Evolutionary conservation across 805 yeast genomes (phyloP).

Genomic region (Wickerhamiella sergipiensis): DNA sequence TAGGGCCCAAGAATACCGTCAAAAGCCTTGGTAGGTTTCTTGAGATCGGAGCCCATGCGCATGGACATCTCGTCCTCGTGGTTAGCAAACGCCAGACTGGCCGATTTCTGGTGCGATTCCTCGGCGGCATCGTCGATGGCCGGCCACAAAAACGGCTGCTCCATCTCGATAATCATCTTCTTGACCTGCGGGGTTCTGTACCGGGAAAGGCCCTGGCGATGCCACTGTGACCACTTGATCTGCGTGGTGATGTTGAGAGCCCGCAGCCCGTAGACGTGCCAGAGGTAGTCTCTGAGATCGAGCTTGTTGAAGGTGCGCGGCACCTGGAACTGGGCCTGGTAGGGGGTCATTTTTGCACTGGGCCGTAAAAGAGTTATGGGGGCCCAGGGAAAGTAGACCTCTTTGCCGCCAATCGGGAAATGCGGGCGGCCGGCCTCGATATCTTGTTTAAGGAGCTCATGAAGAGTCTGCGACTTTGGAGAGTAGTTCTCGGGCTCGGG

Average conservation of each 20-base stretch:
- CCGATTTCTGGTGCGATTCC: slow-evolving; percentile 14
- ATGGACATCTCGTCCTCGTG: slow-evolving; percentile 39
- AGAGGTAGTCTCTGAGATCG: slow-evolving; percentile 87
- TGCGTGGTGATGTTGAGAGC: slow-evolving; percentile 84
- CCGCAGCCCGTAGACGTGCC: slow-evolving; percentile 77
- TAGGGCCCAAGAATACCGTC: slow-evolving; percentile 56
- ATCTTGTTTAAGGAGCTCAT: slow-evolving; percentile 6
- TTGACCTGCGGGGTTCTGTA: slow-evolving; percentile 69
- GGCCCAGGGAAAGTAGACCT: slow-evolving; percentile 76
- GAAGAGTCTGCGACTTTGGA: slow-evolving; percentile 14
- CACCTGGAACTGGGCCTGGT: slow-evolving; percentile 90
- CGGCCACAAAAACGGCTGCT: slow-evolving; percentile 95
- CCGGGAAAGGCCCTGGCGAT: slow-evolving; percentile 52
- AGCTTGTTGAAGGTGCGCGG: slow-evolving; percentile 88
- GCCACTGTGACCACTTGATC: slow-evolving; percentile 57
- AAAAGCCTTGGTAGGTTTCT: slow-evolving; percentile 57
- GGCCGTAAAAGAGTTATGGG: slow-evolving; percentile 71
- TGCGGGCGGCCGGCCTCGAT: slow-evolving; percentile 45
- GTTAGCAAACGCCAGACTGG: slow-evolving; percentile 22
- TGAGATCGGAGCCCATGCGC: slow-evolving; percentile 49
- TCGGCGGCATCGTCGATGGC: slow-evolving; percentile 32
- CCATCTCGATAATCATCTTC: slow-evolving; percentile 95
- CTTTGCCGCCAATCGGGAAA: slow-evolving; percentile 65
- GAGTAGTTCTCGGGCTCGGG: slow-evolving; percentile 16
- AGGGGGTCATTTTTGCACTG: slow-evolving; percentile 93